Conservation (phyloP, 805 yeast genomes). For the Metschnikowia cubensis region DNA sequence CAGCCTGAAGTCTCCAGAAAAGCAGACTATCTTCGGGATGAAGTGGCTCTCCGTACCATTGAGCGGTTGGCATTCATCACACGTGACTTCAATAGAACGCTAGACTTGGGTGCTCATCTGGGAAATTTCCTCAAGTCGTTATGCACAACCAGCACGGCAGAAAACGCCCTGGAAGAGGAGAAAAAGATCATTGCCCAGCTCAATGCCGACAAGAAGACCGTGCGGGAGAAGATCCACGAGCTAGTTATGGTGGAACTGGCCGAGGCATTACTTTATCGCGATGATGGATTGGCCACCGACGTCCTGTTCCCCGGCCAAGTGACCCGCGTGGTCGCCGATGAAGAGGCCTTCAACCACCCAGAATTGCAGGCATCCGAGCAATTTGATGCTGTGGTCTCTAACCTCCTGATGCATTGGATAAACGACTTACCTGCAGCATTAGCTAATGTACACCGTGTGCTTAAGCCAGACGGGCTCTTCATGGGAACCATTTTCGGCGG, state of each 20-base stretch:
- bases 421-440: constrained; percentile 74
- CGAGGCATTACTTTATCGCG: constrained; percentile 48
- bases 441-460: constrained; percentile 48
- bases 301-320: constrained; percentile 40
- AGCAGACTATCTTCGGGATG: constrained; percentile 72
- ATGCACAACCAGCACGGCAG: constrained; percentile 24
- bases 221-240: constrained; percentile 48
- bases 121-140: constrained; percentile 55
- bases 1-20: constrained; percentile 44
- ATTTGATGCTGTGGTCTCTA: constrained; percentile 71
- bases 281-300: constrained; percentile 41
- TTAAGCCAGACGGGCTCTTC: constrained; percentile 78
- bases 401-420: constrained; percentile 77
- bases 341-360: constrained; percentile 53
- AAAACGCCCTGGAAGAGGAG: constrained; percentile 30
- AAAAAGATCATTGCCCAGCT: constrained; percentile 37
- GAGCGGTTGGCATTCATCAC: constrained; percentile 74
- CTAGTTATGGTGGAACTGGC: constrained; percentile 69
- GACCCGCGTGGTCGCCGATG: constrained; percentile 58
- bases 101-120: constrained; percentile 72
- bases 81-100: constrained; percentile 52
- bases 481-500: constrained; percentile 81
- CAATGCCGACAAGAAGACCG: constrained; percentile 50
- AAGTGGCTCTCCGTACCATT: constrained; percentile 66
- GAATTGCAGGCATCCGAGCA: constrained; percentile 33